phyloP scores from a whole-genome alignment of 1,284 basidiomycete genomes.

The Clitocybe nebularis region DNA sequence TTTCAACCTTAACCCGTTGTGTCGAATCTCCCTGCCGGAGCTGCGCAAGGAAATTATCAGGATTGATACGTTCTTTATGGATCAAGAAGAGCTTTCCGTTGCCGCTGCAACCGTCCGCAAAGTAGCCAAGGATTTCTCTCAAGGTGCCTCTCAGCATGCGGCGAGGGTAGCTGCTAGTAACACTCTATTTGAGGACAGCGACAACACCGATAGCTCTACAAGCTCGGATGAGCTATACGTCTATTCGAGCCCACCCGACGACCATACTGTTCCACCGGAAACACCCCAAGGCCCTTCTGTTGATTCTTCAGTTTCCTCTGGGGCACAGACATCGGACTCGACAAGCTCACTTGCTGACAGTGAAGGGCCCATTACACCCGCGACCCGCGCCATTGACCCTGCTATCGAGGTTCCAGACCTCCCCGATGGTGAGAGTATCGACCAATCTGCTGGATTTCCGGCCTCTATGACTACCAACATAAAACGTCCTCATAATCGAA shows the following conservation, averaged over 20 bases:
- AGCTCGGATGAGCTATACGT: slow-evolving; percentile 33
- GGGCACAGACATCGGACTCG: slow-evolving; percentile 17
- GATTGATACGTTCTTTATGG: slow-evolving; percentile 68
- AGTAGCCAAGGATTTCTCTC: slow-evolving; percentile 14
- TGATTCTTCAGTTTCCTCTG: slow-evolving; percentile 13
- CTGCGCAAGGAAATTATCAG: slow-evolving; percentile 55
- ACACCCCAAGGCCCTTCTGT: slow-evolving; percentile 6
- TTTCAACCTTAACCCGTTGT: slow-evolving; percentile 49
- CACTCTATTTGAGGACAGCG: slow-evolving; percentile 8
- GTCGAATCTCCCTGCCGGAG: slow-evolving; percentile 59
- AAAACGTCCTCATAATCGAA: slow-evolving; percentile 17
- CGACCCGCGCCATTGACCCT: slow-evolving; percentile 35
- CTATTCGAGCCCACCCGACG: slow-evolving; percentile 30
- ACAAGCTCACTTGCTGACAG: slow-evolving; percentile 32
- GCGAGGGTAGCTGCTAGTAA: slow-evolving; percentile 5
- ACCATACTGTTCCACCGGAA: slow-evolving; percentile 18
- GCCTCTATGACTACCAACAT: slow-evolving; percentile 7
- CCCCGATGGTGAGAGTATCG: slow-evolving; percentile 30
- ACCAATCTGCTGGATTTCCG: slow-evolving; percentile 14
- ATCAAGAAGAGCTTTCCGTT: slow-evolving; percentile 42
- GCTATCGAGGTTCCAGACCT: slow-evolving; percentile 37
- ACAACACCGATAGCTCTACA: slow-evolving; percentile 16
- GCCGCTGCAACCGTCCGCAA: slow-evolving; percentile 26
- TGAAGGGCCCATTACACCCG: slow-evolving; percentile 45
- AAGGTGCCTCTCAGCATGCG: slow-evolving; percentile 6